Percentiles rank a stretch among this genome's conserved stretches.
Conservation (phyloP, 2,329 filamentous ascomycete genomes). For the Colletotrichum echinochloae region DNA sequence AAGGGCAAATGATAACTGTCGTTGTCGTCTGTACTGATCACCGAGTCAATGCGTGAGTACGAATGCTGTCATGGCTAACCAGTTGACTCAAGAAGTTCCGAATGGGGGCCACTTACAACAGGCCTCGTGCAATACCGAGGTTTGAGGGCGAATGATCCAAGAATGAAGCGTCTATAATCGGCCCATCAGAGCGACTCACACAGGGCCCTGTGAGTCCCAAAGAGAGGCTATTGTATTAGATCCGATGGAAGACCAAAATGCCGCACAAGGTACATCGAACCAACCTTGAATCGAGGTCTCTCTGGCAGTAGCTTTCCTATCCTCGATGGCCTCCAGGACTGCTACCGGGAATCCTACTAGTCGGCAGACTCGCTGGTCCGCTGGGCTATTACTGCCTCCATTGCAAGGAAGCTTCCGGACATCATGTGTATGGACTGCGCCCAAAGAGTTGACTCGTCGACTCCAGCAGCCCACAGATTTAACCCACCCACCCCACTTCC, state of each 20-base stretch:
- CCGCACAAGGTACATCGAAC: background rate
- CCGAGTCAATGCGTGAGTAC: background rate
- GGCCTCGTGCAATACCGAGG: background rate
- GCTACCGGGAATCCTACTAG: background rate
- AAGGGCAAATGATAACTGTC: too few relatives aligned
- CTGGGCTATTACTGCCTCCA: background rate
- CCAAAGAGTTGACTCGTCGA: too few relatives aligned
- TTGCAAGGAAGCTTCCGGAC: background rate
- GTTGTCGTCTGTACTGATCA: background rate
- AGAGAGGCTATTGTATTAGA: background rate
- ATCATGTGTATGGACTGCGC: background rate
- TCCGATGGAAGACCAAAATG: too few relatives aligned
- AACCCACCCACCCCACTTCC: too few relatives aligned
- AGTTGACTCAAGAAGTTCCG: too few relatives aligned
- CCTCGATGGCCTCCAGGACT: background rate
- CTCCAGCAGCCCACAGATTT: rapidly evolving
- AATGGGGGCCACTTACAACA: background rate
- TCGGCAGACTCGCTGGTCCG: too few relatives aligned
- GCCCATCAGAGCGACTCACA: background rate
- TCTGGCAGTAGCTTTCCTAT: background rate
- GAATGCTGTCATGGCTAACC: background rate
- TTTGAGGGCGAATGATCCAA: background rate
- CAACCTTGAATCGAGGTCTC: too few relatives aligned
- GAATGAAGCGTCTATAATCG: background rate
- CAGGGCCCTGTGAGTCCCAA: background rate